These are phyloP conservation scores for Fusarium compactum DNA, from an alignment of 2,329 filamentous ascomycete genomes.

Conservation along the genomic window DNA sequence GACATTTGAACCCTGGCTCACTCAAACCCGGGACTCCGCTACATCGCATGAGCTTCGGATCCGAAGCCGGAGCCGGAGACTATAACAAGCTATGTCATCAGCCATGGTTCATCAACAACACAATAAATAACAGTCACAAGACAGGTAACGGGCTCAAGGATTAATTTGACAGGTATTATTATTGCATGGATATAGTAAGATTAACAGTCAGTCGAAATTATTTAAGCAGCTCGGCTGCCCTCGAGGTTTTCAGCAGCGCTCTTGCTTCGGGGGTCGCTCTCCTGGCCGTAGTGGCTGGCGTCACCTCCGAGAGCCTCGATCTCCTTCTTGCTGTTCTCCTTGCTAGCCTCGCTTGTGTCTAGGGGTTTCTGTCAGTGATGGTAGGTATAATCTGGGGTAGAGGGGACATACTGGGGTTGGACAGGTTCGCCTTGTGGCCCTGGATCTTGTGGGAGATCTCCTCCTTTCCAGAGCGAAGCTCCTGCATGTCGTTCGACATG, in stretches of 20 bases:
- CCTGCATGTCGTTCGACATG: constrained; percentile 58
- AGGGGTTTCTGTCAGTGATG: neutral
- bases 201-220: neutral
- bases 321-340: constrained; percentile 57
- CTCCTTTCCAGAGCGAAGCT: constrained; percentile 49
- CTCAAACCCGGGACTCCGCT: constrained; percentile 1
- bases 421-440: constrained; percentile 62
- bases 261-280: constrained; percentile 57
- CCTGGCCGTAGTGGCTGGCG: constrained; percentile 56
- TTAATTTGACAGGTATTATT: neutral
- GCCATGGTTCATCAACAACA: neutral
- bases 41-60: constrained; percentile 20
- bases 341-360: constrained; percentile 60
- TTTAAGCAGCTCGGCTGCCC: constrained; percentile 50
- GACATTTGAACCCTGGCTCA: neutral
- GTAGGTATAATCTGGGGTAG: too few species aligned
- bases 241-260: constrained; percentile 55
- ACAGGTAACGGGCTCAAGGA: neutral
- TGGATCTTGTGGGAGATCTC: constrained; percentile 47
- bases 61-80: constrained; percentile 34
- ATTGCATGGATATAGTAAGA: constrained; percentile 7
- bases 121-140: neutral
- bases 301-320: constrained; percentile 59
- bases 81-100: neutral
- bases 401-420: constrained; percentile 57